Conservation (phyloP, 2,329 filamentous ascomycete species). For the Microdochium trichocladiopsis region DNA sequence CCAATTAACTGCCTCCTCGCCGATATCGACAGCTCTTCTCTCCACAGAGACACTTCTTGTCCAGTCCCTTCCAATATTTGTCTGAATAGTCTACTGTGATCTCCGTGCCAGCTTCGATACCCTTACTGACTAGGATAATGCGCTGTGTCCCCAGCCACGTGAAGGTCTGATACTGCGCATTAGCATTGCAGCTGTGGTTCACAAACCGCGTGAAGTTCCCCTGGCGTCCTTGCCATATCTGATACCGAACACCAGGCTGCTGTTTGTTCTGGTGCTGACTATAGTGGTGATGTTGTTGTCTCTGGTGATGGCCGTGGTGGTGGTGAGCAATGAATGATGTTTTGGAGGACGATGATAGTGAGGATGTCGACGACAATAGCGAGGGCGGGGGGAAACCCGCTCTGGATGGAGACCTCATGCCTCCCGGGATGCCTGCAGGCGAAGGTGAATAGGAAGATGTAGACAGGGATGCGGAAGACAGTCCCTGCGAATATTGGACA, state of each 20-base stretch:
- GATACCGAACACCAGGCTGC: conserved; percentile 27
- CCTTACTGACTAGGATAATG: conserved; percentile 47
- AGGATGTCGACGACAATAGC: background rate
- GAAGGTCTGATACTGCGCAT: conserved; percentile 49
- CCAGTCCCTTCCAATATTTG: conserved; percentile 47
- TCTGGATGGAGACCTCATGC: background rate
- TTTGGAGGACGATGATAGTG: background rate
- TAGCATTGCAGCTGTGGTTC: conserved; percentile 51
- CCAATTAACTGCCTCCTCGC: background rate
- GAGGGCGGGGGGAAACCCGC: background rate
- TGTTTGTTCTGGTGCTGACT: background rate
- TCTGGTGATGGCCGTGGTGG: background rate
- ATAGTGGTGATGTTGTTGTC: background rate
- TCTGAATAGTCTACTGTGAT: conserved; percentile 53
- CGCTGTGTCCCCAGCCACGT: conserved; percentile 48
- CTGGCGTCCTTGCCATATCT: conserved; percentile 49
- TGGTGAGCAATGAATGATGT: background rate
- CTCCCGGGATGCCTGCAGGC: background rate
- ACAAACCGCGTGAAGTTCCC: conserved; percentile 53
- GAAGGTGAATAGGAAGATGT: background rate
- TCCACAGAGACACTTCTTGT: conserved; percentile 48
- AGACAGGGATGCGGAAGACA: background rate
- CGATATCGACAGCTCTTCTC: conserved; percentile 42
- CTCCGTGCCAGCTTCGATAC: conserved; percentile 43
- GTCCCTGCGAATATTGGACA: background rate